Percentiles rank a stretch among this genome's conserved stretches.
These are phyloP conservation scores for Harringtonia aguacate DNA, from an alignment of 2,329 filamentous ascomycete species.

Conservation along the genomic window DNA sequence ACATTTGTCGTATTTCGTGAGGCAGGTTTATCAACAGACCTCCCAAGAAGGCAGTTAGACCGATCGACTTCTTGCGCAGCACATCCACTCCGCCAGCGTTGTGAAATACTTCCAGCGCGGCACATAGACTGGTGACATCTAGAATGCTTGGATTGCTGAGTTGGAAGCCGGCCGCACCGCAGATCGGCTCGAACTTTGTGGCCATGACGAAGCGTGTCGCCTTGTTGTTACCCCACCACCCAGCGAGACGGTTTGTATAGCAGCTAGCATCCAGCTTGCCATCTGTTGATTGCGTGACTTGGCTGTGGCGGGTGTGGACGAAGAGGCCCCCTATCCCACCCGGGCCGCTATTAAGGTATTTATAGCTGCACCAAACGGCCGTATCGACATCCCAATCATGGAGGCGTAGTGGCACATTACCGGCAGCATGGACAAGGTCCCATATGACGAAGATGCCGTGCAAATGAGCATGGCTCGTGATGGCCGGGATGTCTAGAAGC, in stretches of 20 bases:
- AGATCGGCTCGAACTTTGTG: slow-evolving; percentile 65
- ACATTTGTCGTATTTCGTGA: slow-evolving; percentile 24
- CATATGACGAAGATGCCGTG: slow-evolving; percentile 47
- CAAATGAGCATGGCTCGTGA: slow-evolving; percentile 61
- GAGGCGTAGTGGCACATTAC: slow-evolving; percentile 68
- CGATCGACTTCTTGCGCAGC: slow-evolving; percentile 59
- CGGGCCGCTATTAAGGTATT: slow-evolving; percentile 82
- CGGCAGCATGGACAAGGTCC: slow-evolving; percentile 56
- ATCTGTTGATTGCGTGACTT: slow-evolving; percentile 27
- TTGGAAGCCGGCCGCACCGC: slow-evolving; percentile 73
- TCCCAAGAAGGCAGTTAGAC: slow-evolving; percentile 69
- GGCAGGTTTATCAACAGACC: slow-evolving; percentile 43
- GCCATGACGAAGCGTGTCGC: slow-evolving; percentile 70
- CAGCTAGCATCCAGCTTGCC: slow-evolving; percentile 17
- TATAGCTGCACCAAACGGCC: slow-evolving; percentile 92
- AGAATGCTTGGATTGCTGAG: slow-evolving; percentile 73
- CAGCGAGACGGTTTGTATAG: slow-evolving; percentile 59
- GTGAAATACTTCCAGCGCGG: slow-evolving; percentile 63
- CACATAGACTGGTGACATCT: slow-evolving; percentile 66
- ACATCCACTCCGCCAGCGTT: slow-evolving; percentile 54
- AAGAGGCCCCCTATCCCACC: slow-evolving; percentile 76
- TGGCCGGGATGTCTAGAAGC: slow-evolving; percentile 69
- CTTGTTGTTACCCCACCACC: slow-evolving; percentile 86
- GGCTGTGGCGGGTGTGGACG: slow-evolving; percentile 65
- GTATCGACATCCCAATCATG: slow-evolving; percentile 92